Evolutionary conservation across 2,329 filamentous ascomycete genomes (phyloP), one percentile per base, ranked within the genome.

Genomic region (Alternaria postmessia): DNA sequence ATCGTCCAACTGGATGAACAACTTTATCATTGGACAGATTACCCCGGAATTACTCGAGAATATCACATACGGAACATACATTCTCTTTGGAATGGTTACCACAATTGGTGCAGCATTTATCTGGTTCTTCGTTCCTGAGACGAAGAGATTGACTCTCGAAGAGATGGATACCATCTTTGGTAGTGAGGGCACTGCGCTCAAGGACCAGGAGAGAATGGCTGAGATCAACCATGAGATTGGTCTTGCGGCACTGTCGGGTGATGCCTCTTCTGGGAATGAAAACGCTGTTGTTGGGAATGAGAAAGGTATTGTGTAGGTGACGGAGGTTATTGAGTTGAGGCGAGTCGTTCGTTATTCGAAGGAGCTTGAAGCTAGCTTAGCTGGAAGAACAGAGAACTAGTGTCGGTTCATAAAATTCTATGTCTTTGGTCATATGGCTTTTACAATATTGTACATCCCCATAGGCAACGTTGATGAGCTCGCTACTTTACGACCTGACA

Each of bases 171-270:
- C 89, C 18, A 83, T 91, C 41, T 91, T 91, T 67, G 88, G 88
- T 16, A 87, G 85, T 9, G 85, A 88, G 64, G 89, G 89, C 9
- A 84, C 86, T 1, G 89, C 89, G 0, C 83, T 86, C 49, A 88
- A 88, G 5, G 89, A 92, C 67, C 82, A 85, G 49, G 88, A 90
- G 77, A 85, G 90, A 18, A 92, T 92, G 88, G 84, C 84, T 8
- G 87, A 90, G 74, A 91, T 93, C 69, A 89, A 91, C 72, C 79
- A 81, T 30, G 89, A 91, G 69, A 88, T 93, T 65, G 91, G 90
- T 0, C 80, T 93, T 39, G 76, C 82, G n/a, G 68, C 74, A 9
- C 43, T 74, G 5, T 36, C 57, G 20, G 66, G 64, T 3, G 62
- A 57, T n/a, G 59, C 52, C 0, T 30, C 32, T 1, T 62, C 41